Evolutionary conservation across 768 basidiomycete genomes (phyloP).

Genomic region (Hortiboletus campestris): DNA sequence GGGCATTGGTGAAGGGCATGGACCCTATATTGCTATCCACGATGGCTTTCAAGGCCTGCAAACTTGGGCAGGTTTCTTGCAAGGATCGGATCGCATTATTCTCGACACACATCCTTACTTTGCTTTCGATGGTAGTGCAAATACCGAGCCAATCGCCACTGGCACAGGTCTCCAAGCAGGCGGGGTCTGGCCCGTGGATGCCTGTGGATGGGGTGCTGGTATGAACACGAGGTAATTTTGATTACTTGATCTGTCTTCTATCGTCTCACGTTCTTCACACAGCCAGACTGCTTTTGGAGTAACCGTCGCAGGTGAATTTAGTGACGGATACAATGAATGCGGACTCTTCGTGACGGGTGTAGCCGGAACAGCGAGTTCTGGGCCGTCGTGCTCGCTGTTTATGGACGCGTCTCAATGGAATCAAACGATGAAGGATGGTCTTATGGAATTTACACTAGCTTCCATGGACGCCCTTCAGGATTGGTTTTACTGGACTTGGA

Average conservation of each 20-base stretch:
- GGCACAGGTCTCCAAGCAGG: conserved; percentile 35
- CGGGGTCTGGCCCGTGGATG: conserved; percentile 46
- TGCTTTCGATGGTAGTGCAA: conserved; percentile 47
- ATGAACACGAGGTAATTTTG: conserved; percentile 44
- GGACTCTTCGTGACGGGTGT: conserved; percentile 48
- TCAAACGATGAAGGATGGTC: conserved; percentile 47
- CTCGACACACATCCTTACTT: conserved; percentile 72
- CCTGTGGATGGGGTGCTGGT: conserved; percentile 60
- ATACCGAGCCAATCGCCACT: conserved; percentile 33
- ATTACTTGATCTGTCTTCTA: background rate
- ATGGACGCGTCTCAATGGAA: conserved; percentile 53
- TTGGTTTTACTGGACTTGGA: conserved; percentile 83
- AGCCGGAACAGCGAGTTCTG: conserved; percentile 25
- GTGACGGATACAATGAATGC: conserved; percentile 64
- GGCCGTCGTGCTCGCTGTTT: conserved; percentile 42
- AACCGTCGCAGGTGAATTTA: conserved; percentile 75
- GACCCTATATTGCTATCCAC: conserved; percentile 58
- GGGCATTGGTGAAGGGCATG: conserved; percentile 65
- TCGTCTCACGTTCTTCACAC: conserved; percentile 2
- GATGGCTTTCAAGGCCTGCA: conserved; percentile 54
- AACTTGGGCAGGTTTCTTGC: conserved; percentile 48
- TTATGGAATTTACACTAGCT: conserved; percentile 50
- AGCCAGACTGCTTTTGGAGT: conserved; percentile 63
- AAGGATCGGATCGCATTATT: conserved; percentile 59
- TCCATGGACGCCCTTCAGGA: conserved; percentile 68